Evolutionary conservation across 371 early-diverging fungal genomes (phyloP).

Genomic region (Umbelopsis sp.): DNA sequence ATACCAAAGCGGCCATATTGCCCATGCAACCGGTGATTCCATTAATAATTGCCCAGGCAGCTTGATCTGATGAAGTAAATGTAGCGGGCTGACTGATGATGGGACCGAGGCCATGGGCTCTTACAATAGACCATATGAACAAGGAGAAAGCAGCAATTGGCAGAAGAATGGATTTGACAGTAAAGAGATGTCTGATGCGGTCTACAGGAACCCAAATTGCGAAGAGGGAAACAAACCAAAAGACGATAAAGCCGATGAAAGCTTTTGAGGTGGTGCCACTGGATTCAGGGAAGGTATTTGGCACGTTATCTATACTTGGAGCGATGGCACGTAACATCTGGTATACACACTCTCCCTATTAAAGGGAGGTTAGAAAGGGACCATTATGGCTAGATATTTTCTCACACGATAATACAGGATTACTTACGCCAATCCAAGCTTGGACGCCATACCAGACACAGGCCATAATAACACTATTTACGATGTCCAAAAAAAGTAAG

Average conservation of each 20-base stretch:
- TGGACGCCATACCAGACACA: conserved; percentile 29
- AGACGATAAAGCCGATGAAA: conserved; percentile 24
- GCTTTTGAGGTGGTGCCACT: conserved; percentile 22
- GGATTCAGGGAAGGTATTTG: conserved; percentile 19
- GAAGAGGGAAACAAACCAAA: conserved; percentile 22
- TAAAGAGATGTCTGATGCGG: conserved; percentile 28
- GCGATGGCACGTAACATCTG: conserved; percentile 27
- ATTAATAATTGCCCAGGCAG: conserved; percentile 25
- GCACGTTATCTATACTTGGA: conserved; percentile 23
- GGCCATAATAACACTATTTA: conserved; percentile 21
- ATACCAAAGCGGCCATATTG: conserved; percentile 32
- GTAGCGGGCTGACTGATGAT: conserved; percentile 30
- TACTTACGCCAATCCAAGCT: conserved; percentile 21
- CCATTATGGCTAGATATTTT: not conserved
- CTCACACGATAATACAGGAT: not conserved
- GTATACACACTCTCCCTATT: conserved; percentile 24
- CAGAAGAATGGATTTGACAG: conserved; percentile 23
- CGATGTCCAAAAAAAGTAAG: not conserved
- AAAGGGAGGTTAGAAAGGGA: not conserved
- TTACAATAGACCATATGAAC: conserved; percentile 27
- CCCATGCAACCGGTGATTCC: conserved; percentile 24
- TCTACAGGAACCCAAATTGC: conserved; percentile 24
- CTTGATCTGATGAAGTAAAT: conserved; percentile 23
- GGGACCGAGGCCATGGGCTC: conserved; percentile 31
- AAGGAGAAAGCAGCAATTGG: conserved; percentile 26